phyloP scores from a whole-genome alignment of 352 stramenopile genomes.

The Blastocystis sp. region DNA sequence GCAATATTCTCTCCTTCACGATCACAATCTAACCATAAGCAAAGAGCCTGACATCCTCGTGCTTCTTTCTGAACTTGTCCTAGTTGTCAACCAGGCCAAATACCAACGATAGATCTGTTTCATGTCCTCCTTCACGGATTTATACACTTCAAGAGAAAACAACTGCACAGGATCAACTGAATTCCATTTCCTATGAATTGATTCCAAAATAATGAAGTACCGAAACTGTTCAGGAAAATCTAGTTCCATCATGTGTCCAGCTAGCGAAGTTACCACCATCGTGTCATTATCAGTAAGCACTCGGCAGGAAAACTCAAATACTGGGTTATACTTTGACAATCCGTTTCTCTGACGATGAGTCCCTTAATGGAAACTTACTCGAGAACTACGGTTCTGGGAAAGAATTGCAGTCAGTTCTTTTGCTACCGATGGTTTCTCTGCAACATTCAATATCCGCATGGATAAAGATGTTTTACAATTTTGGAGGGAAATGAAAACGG shows the following conservation, averaged over 20 bases:
- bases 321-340: conserved; percentile 78
- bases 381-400: conserved; percentile 71
- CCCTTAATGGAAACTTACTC: conserved; percentile 69
- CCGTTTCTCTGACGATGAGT: conserved; percentile 72
- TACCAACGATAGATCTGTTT: conserved; percentile 79
- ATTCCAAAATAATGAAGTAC: not conserved
- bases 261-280: conserved; percentile 92
- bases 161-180: conserved; percentile 87
- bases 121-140: conserved; percentile 82
- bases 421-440: conserved; percentile 98
- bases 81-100: not conserved
- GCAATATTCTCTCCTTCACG: conserved; percentile 99
- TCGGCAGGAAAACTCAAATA: conserved; percentile 86
- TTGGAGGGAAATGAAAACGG: conserved; percentile 12
- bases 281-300: conserved; percentile 77
- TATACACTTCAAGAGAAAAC: conserved; percentile 84
- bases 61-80: conserved; percentile 78
- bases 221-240: conserved; percentile 85
- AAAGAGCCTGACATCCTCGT: conserved; percentile 78
- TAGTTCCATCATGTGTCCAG: conserved; percentile 92
- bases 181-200: conserved; percentile 82
- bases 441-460: conserved; percentile 85
- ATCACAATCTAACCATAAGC: conserved; percentile 99
- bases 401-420: conserved; percentile 92
- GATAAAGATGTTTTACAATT: not conserved